Percentiles rank a stretch among this genome's conserved stretches.
Conservation (phyloP, 805 yeast genomes). For the Schizosaccharomyces japonicus region DNA sequence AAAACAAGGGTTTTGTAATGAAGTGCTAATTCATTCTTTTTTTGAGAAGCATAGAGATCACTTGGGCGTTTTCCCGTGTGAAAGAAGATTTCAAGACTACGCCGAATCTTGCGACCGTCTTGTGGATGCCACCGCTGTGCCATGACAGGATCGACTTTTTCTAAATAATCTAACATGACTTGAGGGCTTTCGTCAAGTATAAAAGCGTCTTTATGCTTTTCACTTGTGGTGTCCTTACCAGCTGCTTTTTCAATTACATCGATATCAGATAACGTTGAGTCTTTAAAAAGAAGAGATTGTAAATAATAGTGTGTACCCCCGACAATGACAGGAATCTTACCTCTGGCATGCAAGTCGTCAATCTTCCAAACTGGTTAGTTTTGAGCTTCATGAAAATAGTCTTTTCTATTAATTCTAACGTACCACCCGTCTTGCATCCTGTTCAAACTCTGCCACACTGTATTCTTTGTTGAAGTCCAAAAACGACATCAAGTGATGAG, state of each 20-base stretch:
- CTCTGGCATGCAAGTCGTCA: slow-evolving; percentile 36
- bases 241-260: background rate
- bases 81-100: slow-evolving; percentile 63
- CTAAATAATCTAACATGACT: slow-evolving; percentile 20
- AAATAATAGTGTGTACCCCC: slow-evolving; percentile 89
- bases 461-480: slow-evolving; percentile 36
- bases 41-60: slow-evolving; percentile 42
- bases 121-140: slow-evolving; percentile 77
- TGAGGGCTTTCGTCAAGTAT: background rate
- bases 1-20: slow-evolving; percentile 26
- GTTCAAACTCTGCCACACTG: slow-evolving; percentile 50
- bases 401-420: too few relatives aligned
- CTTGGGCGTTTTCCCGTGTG: slow-evolving; percentile 46
- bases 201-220: background rate
- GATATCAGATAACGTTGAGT: background rate
- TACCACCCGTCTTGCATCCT: slow-evolving; percentile 36
- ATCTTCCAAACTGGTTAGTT: background rate
- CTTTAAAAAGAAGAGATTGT: background rate
- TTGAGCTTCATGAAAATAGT: too few relatives aligned
- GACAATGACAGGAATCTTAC: slow-evolving; percentile 64
- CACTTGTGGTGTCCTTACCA: background rate
- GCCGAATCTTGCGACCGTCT: slow-evolving; percentile 49
- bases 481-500: slow-evolving; percentile 76
- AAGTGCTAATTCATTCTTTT: slow-evolving; percentile 5
- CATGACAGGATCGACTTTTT: slow-evolving; percentile 40